A percentile compares a stretch with the other conserved stretches of the same genome.
Evolutionary conservation across 1,284 basidiomycete species (phyloP).

Genomic region (Ganoderma meredithae): DNA sequence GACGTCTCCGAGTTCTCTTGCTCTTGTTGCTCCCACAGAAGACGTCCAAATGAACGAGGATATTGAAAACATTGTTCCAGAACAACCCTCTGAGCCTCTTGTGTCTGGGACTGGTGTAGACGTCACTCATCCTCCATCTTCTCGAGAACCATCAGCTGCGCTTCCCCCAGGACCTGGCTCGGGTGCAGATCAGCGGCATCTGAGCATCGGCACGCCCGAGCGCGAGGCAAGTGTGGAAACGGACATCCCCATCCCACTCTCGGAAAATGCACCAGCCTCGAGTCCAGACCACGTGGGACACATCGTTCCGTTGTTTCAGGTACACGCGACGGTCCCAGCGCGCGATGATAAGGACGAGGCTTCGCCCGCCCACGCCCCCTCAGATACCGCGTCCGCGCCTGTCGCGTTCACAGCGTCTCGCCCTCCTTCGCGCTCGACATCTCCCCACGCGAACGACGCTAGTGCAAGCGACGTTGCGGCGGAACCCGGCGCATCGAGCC

Average conservation of each 20-base stretch:
- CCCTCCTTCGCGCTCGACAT: background rate
- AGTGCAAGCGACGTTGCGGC: background rate
- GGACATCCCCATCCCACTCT: background rate
- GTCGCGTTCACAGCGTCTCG: background rate
- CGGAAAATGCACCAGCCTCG: background rate
- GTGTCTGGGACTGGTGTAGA: background rate
- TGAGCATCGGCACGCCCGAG: conserved; percentile 1
- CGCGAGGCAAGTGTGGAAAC: background rate
- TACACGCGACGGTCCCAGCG: background rate
- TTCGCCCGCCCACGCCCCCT: background rate
- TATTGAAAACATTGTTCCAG: background rate
- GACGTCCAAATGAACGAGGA: background rate
- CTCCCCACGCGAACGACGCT: background rate
- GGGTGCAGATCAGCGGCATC: background rate
- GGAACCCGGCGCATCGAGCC: background rate
- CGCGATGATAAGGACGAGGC: background rate
- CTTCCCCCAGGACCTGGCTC: background rate
- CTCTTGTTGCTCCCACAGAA: background rate
- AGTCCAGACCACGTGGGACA: background rate
- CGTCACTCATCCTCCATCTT: background rate
- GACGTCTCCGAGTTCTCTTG: background rate
- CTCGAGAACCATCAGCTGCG: conserved; percentile 1
- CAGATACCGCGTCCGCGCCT: background rate
- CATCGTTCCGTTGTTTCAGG: background rate
- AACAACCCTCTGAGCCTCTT: conserved; percentile 6